Evolutionary conservation across 345 rosid genomes (phyloP).

Genomic region (Gossypium longicalyx): DNA sequence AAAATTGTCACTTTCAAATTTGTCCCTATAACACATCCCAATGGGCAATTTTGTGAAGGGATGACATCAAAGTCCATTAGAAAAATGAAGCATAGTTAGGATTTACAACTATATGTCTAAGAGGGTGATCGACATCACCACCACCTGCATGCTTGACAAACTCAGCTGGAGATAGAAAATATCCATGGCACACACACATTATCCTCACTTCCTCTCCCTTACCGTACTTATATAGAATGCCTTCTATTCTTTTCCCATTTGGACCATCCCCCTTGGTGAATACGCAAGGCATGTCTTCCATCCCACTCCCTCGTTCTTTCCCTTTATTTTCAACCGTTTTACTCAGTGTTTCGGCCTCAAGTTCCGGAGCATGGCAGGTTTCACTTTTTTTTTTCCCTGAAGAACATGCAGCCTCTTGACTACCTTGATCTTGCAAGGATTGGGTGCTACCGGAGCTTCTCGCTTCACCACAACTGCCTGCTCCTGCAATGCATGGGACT

Average conservation of each 20-base stretch:
- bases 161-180: slow-evolving; percentile 68
- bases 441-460: background rate
- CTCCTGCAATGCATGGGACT: background rate
- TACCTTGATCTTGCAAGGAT: slow-evolving; percentile 11
- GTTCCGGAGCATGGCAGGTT: slow-evolving; percentile 4
- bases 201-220: slow-evolving; percentile 69
- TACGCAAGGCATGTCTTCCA: slow-evolving; percentile 80
- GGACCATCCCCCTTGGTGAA: slow-evolving; percentile 75
- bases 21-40: slow-evolving; percentile 12
- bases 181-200: slow-evolving; percentile 86
- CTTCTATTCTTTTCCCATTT: slow-evolving; percentile 60
- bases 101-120: slow-evolving; percentile 67
- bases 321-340: slow-evolving; percentile 30
- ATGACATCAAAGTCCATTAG: slow-evolving; percentile 7
- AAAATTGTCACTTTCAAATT: background rate
- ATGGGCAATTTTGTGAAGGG: background rate
- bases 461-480: background rate
- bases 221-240: slow-evolving; percentile 66
- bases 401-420: slow-evolving; percentile 18
- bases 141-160: slow-evolving; percentile 89
- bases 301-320: slow-evolving; percentile 29
- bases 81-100: slow-evolving; percentile 39
- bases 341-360: slow-evolving; percentile 26
- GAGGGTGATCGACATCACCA: slow-evolving; percentile 62
- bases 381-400: slow-evolving; percentile 26